phyloP scores from a whole-genome alignment of 768 basidiomycete genomes.

The Boletus bicolor region DNA sequence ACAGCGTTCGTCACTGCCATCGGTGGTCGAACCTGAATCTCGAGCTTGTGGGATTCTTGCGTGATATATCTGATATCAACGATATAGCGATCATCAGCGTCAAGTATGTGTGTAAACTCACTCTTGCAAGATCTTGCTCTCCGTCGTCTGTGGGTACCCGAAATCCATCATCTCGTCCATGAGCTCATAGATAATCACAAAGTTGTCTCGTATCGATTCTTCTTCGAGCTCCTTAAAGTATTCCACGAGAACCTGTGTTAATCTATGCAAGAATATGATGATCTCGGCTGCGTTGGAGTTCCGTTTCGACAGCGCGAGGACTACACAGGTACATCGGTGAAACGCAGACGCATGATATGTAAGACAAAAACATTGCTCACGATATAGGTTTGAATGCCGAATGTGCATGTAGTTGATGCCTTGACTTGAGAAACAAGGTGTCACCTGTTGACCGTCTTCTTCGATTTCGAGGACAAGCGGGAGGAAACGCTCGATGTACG shows the following conservation, averaged over 20 bases:
- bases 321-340: conserved; percentile 37
- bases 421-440: conserved; percentile 92
- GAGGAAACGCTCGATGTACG: conserved; percentile 90
- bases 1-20: conserved; percentile 98
- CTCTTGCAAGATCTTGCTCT: conserved; percentile 99
- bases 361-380: conserved; percentile 45
- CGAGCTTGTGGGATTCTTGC: conserved; percentile 96
- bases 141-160: conserved; percentile 97
- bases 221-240: conserved; percentile 99
- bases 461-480: conserved; percentile 93
- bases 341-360: neutral
- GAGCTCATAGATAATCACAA: conserved; percentile 98
- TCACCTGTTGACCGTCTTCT: conserved; percentile 94
- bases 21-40: conserved; percentile 87
- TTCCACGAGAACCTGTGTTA: conserved; percentile 89
- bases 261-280: conserved; percentile 92
- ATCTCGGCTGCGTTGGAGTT: conserved; percentile 96
- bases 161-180: conserved; percentile 99
- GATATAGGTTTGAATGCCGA: conserved; percentile 94
- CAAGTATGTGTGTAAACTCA: conserved; percentile 34
- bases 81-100: neutral
- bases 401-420: conserved; percentile 99
- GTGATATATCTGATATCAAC: conserved; percentile 77
- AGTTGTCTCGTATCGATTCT: conserved; percentile 98
- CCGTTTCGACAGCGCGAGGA: conserved; percentile 92